These are phyloP conservation scores for Claviceps fusiformis DNA, from an alignment of 2,329 filamentous ascomycete genomes.

Conservation along the genomic window DNA sequence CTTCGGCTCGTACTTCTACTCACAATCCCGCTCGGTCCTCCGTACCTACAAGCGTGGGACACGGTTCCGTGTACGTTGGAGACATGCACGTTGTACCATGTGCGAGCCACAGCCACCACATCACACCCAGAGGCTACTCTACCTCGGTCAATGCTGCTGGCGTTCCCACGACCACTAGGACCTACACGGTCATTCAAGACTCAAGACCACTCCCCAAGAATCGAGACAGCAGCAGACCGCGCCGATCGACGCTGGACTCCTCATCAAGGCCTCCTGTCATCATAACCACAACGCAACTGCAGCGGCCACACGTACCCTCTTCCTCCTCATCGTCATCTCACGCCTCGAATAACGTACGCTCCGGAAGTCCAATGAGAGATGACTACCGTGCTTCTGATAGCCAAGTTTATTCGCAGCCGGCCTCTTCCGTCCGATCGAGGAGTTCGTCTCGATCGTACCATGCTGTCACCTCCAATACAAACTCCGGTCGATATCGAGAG, in stretches of 20 bases:
- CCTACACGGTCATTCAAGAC: conserved; percentile 44
- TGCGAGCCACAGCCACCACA: conserved; percentile 21
- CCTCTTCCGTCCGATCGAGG: conserved; percentile 39
- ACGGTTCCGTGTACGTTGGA: conserved; percentile 35
- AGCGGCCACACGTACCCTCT: conserved; percentile 23
- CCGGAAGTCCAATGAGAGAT: conserved; percentile 36
- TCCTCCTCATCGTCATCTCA: conserved; percentile 21
- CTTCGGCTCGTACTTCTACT: conserved; percentile 29
- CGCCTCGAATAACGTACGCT: conserved; percentile 18
- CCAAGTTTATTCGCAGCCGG: conserved; percentile 42
- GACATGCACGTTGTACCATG: conserved; percentile 41
- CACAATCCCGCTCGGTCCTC: conserved; percentile 39
- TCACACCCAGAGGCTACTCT: conserved; percentile 20
- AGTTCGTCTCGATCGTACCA: conserved; percentile 35
- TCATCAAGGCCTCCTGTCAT: conserved; percentile 38
- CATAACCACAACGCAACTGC: conserved; percentile 38
- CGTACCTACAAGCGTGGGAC: conserved; percentile 36
- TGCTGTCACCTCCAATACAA: conserved; percentile 36
- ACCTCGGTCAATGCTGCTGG: conserved; percentile 21
- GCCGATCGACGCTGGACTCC: conserved; percentile 40
- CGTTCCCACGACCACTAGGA: conserved; percentile 33
- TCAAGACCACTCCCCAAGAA: conserved; percentile 32
- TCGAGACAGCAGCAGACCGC: conserved; percentile 33
- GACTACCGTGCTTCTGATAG: conserved; percentile 37
- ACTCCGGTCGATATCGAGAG: conserved; percentile 35